Evolutionary conservation across 805 yeast species (phyloP).

Genomic region (Sungouiozyma ichnusensis): DNA sequence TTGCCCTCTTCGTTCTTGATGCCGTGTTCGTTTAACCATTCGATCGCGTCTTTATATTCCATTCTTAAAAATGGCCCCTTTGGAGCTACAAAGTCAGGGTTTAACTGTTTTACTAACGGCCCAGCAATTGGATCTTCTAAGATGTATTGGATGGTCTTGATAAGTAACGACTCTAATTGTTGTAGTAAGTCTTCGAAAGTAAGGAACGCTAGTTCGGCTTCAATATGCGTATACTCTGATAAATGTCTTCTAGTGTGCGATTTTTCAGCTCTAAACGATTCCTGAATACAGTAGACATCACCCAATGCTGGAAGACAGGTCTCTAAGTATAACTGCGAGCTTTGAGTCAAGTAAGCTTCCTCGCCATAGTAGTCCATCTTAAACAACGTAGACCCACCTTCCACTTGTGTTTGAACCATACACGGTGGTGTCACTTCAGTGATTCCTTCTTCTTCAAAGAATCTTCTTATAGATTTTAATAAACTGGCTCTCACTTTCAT

Average conservation of each 20-base stretch:
- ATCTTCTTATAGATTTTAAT: slow-evolving; percentile 62
- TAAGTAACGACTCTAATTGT: slow-evolving; percentile 76
- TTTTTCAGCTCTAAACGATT: slow-evolving; percentile 97
- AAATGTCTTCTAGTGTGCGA: slow-evolving; percentile 98
- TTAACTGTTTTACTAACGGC: slow-evolving; percentile 77
- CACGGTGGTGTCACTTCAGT: slow-evolving; percentile 97
- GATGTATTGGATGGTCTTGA: slow-evolving; percentile 60
- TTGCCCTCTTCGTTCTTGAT: slow-evolving; percentile 92
- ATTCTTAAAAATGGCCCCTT: slow-evolving; percentile 79
- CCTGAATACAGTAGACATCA: slow-evolving; percentile 95
- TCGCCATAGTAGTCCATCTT: slow-evolving; percentile 91
- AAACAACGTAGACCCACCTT: slow-evolving; percentile 96
- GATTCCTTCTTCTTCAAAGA: slow-evolving; percentile 61
- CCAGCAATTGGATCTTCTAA: slow-evolving; percentile 88
- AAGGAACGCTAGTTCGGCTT: slow-evolving; percentile 84
- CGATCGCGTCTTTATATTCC: slow-evolving; percentile 82
- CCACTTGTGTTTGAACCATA: slow-evolving; percentile 99
- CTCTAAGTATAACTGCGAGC: slow-evolving; percentile 93
- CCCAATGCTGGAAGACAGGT: slow-evolving; percentile 94
- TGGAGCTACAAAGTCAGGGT: slow-evolving; percentile 86
- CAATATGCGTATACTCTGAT: slow-evolving; percentile 94
- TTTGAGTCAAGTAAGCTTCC: slow-evolving; percentile 92
- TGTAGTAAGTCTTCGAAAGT: slow-evolving; percentile 74
- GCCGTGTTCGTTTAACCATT: slow-evolving; percentile 93
- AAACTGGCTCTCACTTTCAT: slow-evolving; percentile 89